Base-by-base conservation (phyloP, 2,329 filamentous ascomycete species). In the Chalaropsis thielavioides region DNA sequence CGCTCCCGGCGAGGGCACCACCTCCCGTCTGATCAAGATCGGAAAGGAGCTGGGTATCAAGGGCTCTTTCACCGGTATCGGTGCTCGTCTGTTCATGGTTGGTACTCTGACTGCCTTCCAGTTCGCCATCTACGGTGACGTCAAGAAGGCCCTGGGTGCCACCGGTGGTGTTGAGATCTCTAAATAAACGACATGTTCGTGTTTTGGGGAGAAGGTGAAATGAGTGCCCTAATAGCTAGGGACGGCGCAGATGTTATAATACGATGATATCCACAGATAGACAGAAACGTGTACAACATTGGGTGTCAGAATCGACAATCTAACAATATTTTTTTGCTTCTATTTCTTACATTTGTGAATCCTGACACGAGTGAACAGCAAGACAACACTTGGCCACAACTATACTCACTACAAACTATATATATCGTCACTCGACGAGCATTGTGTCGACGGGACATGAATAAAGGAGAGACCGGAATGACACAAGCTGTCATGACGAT, bases 81-180 rank as follows among this genome's bases (percentile, higher is more conserved):
- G 88, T 76, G 88, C 90, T 72, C 86, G 77, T 78, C 77, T 79
- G 65, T 77, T 79, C 76, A 79, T 79, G 77, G 81, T 88, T 72
- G 86, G 88, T 76, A 87, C 85, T 70, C 77, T 90, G 71, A 90
- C 87, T 68, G 86, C 86, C 69, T 86, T 87, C 75, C 89, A 94
- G 79, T 94, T 94, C 77, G 89, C 88, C 73, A 95, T 95, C 76
- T 95, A 95, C 74, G 90, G 88, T 76, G 80, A 83, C 71, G 78
- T 88, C 71, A 89, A 89, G 80, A 83, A 85, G 76, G 76, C 80
- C 1, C 76, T 90, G 3, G 86, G 86, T 65, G 89, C 88, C 62
- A 83, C 81, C 15, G 86, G 86, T n/a, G 88, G 88, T 77, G 85
- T 91, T 41, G 88, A 91, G 76, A 87, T 90, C 69, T 75, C 73